phyloP scores from a whole-genome alignment of 176 grass and related monocot species.

The Pontederia crassipes region DNA sequence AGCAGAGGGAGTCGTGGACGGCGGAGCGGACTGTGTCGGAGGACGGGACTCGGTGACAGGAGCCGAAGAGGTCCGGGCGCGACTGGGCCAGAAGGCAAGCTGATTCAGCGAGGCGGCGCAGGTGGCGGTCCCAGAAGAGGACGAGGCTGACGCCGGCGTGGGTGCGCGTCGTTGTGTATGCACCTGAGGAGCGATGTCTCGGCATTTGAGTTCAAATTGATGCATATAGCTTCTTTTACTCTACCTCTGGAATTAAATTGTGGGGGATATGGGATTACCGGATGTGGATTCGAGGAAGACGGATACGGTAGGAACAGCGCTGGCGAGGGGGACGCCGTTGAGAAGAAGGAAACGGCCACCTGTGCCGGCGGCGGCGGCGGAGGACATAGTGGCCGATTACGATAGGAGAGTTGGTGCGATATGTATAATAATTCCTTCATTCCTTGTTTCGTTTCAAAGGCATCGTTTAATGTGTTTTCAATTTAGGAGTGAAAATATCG shows the following conservation, averaged over 20 bases:
- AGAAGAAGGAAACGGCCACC: slow-evolving; percentile 31
- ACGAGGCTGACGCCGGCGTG: slow-evolving; percentile 21
- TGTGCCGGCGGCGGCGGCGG: too few relatives aligned
- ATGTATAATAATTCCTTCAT: too few relatives aligned
- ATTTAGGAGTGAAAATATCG: too few relatives aligned
- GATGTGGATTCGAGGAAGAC: slow-evolving; percentile 53
- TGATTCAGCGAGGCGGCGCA: slow-evolving; percentile 55
- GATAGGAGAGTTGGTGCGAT: too few relatives aligned
- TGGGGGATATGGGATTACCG: slow-evolving; percentile 12
- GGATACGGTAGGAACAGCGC: slow-evolving; percentile 32
- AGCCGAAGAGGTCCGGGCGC: slow-evolving; percentile 43
- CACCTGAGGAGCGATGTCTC: slow-evolving; percentile 14
- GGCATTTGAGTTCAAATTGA: neutral
- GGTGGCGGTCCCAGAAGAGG: slow-evolving; percentile 74
- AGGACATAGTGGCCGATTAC: too few relatives aligned
- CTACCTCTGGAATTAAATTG: neutral
- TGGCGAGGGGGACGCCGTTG: slow-evolving; percentile 34
- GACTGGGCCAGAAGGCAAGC: slow-evolving; percentile 29
- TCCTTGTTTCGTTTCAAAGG: too few relatives aligned
- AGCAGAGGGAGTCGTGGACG: slow-evolving; percentile 33
- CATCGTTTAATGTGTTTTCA: too few relatives aligned
- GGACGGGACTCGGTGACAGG: neutral
- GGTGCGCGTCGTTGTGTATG: slow-evolving; percentile 71
- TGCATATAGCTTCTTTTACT: neutral
- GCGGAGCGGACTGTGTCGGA: neutral